These are phyloP conservation scores for Ustilaginoidea virens DNA, from an alignment of 2,329 filamentous ascomycete species.

Conservation along the genomic window DNA sequence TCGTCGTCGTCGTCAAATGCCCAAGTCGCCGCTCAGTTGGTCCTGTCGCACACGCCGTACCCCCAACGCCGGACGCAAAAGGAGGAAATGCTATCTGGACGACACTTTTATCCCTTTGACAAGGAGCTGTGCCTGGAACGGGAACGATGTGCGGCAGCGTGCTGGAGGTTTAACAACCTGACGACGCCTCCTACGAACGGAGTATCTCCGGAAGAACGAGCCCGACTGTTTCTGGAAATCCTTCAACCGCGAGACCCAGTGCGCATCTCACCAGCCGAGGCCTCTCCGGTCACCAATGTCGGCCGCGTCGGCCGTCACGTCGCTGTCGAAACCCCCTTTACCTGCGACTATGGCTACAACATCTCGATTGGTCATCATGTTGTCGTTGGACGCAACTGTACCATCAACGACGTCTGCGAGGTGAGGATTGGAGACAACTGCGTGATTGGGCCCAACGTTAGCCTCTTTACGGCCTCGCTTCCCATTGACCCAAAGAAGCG, in stretches of 20 bases:
- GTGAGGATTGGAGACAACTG: conserved; percentile 69
- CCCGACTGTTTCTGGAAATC: conserved; percentile 57
- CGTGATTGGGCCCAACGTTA: conserved; percentile 72
- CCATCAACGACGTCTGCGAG: conserved; percentile 71
- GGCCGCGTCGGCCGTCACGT: conserved; percentile 60
- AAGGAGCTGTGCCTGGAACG: conserved; percentile 67
- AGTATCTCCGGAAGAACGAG: conserved; percentile 52
- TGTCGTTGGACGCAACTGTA: conserved; percentile 68
- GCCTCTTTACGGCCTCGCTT: conserved; percentile 62
- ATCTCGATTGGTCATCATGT: conserved; percentile 77
- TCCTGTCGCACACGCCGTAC: conserved; percentile 39
- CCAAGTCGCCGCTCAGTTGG: conserved; percentile 42
- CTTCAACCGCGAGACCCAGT: conserved; percentile 45
- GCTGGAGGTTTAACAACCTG: conserved; percentile 71
- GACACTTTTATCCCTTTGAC: conserved; percentile 67
- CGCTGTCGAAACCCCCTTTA: conserved; percentile 75
- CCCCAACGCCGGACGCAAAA: conserved; percentile 49
- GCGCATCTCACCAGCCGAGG: conserved; percentile 38
- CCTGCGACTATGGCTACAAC: conserved; percentile 93
- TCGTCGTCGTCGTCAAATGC: conserved; percentile 21
- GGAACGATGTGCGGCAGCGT: conserved; percentile 66
- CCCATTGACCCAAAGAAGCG: conserved; percentile 59
- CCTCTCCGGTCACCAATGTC: conserved; percentile 33
- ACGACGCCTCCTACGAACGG: conserved; percentile 60
- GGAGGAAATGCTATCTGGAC: conserved; percentile 74